Evolutionary conservation across 306 rosid genomes (phyloP), one percentile per base, ranked within the genome.

Genomic region (Luffa aegyptiaca): DNA sequence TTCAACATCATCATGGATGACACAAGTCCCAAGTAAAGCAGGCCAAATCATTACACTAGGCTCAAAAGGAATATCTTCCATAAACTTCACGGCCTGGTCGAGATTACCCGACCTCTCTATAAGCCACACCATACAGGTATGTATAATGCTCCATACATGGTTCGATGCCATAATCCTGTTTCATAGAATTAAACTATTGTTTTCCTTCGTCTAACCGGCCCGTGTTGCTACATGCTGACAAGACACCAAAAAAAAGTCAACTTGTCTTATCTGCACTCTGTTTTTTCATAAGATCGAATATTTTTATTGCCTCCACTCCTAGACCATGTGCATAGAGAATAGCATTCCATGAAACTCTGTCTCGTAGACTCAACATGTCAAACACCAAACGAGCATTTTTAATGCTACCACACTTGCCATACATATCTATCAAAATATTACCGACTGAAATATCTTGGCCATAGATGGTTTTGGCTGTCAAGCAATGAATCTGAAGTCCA

Each of bases 11-110:
- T 82, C 89, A 84, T 88, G 96, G 82, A 90, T 87, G 82, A 86
- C 92, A 62, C 97, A 93, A 52, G 98, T 91, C 61, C 88, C 90
- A n/a, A 93, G 96, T 87, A 93, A 80, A 79, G 92, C 89, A 26
- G 92, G 89, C 98, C 97, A 93, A 8, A 90, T 89, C 90, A 93
- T 92, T 79, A 89, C 80, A 79, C 95, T 93, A 83, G 97, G 93
- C 81, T 90, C 84, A 72, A 82, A 88, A 42, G 87, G 91, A 18
- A 92, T 89, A 79, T 87, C 87, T 83, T 84, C 81, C 83, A 93
- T 90, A 89, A 90, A 83, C 79, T 87, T 89, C 79, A 82, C 79
- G 51, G 98, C 93, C 77, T 90, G 86, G 56, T 82, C 85, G 66
- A 93, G 91, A 80, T 84, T 83, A 72, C 98, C 93, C 36, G 83